Evolutionary conservation across 2,329 filamentous ascomycete genomes (phyloP).

Genomic region (Aspergillus fijiensis): DNA sequence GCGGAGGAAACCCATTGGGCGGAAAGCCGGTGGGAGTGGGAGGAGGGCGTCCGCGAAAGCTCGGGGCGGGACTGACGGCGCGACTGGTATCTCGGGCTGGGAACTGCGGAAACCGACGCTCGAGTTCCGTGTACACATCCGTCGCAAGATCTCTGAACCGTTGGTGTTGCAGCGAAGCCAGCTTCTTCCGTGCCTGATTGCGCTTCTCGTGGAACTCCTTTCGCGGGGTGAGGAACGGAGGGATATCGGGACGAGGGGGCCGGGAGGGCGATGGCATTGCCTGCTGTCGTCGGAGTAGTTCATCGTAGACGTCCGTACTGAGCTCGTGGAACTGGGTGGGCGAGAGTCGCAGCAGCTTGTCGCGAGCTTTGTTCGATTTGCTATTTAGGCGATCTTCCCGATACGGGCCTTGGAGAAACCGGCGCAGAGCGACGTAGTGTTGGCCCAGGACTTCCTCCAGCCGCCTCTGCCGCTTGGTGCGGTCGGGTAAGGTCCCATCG

Average conservation of each 20-base stretch:
- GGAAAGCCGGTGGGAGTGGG: conserved; percentile 31
- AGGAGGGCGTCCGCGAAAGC: conserved; percentile 55
- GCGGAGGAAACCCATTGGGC: conserved; percentile 57
- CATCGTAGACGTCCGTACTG: conserved; percentile 96
- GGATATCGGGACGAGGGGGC: conserved; percentile 51
- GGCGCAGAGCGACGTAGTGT: conserved; percentile 78
- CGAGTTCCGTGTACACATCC: conserved; percentile 93
- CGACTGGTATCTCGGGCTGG: conserved; percentile 63
- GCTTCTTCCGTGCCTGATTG: conserved; percentile 94
- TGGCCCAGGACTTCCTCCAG: conserved; percentile 72
- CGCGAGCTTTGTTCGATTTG: conserved; percentile 83
- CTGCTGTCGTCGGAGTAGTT: conserved; percentile 82
- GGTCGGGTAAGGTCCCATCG: conserved; percentile 68
- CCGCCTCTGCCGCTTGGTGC: conserved; percentile 55
- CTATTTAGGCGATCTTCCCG: conserved; percentile 73
- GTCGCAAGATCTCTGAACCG: conserved; percentile 90
- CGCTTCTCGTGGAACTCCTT: conserved; percentile 91
- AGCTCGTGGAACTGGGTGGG: conserved; percentile 94
- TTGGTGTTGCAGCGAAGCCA: conserved; percentile 82
- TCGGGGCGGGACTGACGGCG: conserved; percentile 64
- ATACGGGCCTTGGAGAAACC: conserved; percentile 68
- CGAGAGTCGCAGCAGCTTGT: conserved; percentile 88
- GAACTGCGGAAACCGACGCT: conserved; percentile 84
- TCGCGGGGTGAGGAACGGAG: conserved; percentile 77
- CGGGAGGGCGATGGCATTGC: conserved; percentile 50